Evolutionary conservation across 73 alveolate species (phyloP).

Genomic region (Tetrahymena borealis): DNA sequence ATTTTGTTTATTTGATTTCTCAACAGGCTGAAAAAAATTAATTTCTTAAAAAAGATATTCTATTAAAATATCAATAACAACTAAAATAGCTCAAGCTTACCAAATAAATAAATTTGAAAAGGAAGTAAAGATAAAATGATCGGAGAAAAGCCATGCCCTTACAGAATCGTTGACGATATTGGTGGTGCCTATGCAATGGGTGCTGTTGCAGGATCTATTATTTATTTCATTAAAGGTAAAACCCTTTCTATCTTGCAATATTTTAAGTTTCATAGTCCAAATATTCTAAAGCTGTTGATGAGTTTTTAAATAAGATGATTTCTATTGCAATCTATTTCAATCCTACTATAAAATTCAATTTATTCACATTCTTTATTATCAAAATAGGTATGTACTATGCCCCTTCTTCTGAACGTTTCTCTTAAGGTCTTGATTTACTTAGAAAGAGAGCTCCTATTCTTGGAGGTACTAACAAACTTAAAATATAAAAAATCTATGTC

Average conservation of each 20-base stretch:
- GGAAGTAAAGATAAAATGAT: conserved; percentile 22
- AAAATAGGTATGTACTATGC: conserved; percentile 54
- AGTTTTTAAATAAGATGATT: no score
- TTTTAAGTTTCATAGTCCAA: no score
- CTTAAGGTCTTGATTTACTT: conserved; percentile 61
- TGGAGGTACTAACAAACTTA: conserved; percentile 73
- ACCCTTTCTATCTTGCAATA: no score
- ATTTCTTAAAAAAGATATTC: no score
- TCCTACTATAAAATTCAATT: no score
- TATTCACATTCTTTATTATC: background rate
- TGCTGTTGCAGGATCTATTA: conserved; percentile 58
- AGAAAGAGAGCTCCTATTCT: conserved; percentile 76
- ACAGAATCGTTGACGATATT: conserved; percentile 71
- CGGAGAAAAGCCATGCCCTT: conserved; percentile 71
- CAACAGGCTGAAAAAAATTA: no score
- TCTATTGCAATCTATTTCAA: no score
- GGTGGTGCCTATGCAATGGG: conserved; percentile 81
- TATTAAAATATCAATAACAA: background rate
- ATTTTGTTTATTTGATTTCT: no score
- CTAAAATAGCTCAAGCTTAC: background rate
- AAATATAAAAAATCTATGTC: no score
- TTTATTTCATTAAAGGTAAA: conserved; percentile 55
- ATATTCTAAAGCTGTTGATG: no score
- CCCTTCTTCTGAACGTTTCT: conserved; percentile 58
- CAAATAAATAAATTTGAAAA: conserved; percentile 1